Evolutionary conservation across 176 grass and related monocot species (phyloP).

Genomic region (Thalia dealbata): DNA sequence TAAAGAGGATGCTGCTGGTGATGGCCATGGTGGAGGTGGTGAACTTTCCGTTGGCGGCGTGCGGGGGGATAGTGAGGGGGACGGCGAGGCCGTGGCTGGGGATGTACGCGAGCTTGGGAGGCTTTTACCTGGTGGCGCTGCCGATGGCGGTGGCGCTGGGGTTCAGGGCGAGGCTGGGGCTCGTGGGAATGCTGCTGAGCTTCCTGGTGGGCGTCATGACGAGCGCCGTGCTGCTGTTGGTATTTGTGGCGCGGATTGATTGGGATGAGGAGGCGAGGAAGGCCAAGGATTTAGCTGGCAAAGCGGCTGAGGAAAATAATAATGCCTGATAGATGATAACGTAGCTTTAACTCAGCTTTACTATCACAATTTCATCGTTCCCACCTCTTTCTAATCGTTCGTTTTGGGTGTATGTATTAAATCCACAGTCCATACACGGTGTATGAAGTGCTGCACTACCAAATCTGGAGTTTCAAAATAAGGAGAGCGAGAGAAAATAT

Average conservation of each 20-base stretch:
- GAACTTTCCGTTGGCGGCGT: conserved; percentile 73
- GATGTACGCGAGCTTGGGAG: conserved; percentile 53
- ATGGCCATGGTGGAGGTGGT: conserved; percentile 79
- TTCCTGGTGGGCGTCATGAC: conserved; percentile 41
- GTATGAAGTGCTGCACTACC: too few species aligned
- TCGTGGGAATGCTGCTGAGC: conserved; percentile 45
- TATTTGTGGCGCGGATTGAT: conserved; percentile 42
- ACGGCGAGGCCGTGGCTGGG: conserved; percentile 59
- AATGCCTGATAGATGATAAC: too few species aligned
- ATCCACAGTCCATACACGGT: too few species aligned
- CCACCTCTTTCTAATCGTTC: too few species aligned
- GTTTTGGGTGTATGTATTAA: too few species aligned
- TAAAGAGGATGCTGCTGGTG: conserved; percentile 50
- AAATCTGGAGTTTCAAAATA: too few species aligned
- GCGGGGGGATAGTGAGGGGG: conserved; percentile 59
- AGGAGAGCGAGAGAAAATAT: too few species aligned
- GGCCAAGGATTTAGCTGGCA: conserved; percentile 29
- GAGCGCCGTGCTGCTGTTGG: conserved; percentile 36
- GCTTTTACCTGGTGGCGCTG: conserved; percentile 74
- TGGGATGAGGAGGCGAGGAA: conserved; percentile 53
- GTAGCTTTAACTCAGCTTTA: too few species aligned
- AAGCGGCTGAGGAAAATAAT: neutral
- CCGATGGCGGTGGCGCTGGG: conserved; percentile 45
- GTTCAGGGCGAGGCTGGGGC: conserved; percentile 40
- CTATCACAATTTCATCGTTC: too few species aligned